phyloP scores from a whole-genome alignment of 306 rosid species.

The Sphenostylis stenocarpa region DNA sequence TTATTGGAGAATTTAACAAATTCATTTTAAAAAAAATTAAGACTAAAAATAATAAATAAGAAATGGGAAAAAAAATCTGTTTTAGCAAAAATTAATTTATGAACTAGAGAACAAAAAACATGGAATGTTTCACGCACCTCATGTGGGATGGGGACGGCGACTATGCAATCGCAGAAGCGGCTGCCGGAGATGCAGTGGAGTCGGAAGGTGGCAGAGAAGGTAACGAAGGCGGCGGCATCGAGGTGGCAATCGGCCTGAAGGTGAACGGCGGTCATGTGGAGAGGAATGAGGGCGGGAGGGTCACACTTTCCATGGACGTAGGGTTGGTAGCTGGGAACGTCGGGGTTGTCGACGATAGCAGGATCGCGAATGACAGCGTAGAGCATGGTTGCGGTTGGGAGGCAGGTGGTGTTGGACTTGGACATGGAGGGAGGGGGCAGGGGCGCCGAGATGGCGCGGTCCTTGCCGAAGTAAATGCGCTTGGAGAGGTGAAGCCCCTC shows the following conservation, averaged over 20 bases:
- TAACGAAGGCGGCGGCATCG: slow-evolving; percentile 48
- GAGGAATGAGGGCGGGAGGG: slow-evolving; percentile 79
- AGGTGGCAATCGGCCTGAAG: slow-evolving; percentile 50
- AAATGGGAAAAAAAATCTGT: too few relatives aligned
- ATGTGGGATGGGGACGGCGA: slow-evolving; percentile 71
- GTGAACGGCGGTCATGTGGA: slow-evolving; percentile 58
- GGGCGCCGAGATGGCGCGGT: slow-evolving; percentile 54
- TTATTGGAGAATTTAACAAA: too few relatives aligned
- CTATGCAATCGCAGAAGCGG: slow-evolving; percentile 50
- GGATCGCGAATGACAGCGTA: slow-evolving; percentile 74
- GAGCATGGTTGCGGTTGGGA: slow-evolving; percentile 70
- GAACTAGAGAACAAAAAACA: neutral
- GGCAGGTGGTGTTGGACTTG: slow-evolving; percentile 28
- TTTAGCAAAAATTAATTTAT: too few relatives aligned
- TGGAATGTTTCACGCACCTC: slow-evolving; percentile 1
- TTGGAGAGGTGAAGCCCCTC: slow-evolving; percentile 68
- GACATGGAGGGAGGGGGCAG: slow-evolving; percentile 38
- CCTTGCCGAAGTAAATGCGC: slow-evolving; percentile 68
- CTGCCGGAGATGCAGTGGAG: slow-evolving; percentile 77
- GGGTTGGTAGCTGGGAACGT: slow-evolving; percentile 89
- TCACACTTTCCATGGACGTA: slow-evolving; percentile 82
- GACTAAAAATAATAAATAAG: too few relatives aligned
- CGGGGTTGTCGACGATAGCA: slow-evolving; percentile 80
- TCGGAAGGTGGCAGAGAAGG: slow-evolving; percentile 59
- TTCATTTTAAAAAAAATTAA: too few relatives aligned